Conservation (phyloP, 257 asterid species). For the Gardenia jasminoides region DNA sequence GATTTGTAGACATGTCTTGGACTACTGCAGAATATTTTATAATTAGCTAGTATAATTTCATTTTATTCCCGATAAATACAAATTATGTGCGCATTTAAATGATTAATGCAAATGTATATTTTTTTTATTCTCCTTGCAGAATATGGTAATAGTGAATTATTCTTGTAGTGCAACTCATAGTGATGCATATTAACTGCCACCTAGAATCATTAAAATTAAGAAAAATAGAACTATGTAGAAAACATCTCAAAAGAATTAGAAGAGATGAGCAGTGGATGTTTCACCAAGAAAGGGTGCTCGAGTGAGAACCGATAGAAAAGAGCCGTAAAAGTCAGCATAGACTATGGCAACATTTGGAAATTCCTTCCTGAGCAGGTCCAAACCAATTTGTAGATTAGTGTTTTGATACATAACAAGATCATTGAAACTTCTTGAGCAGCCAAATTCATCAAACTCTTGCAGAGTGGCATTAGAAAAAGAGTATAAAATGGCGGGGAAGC, state of each 20-base stretch:
- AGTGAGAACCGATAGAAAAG: slow-evolving; percentile 7
- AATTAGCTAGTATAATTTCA: too few relatives aligned
- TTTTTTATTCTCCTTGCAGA: too few relatives aligned
- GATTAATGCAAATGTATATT: too few relatives aligned
- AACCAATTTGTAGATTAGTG: not conserved
- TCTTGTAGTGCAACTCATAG: too few relatives aligned
- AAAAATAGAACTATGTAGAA: too few relatives aligned
- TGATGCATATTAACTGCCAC: too few relatives aligned
- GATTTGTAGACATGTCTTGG: too few relatives aligned
- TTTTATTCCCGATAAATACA: too few relatives aligned
- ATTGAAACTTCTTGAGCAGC: slow-evolving; percentile 22
- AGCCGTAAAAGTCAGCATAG: slow-evolving; percentile 17
- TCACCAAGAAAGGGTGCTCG: not conserved
- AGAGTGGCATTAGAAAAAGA: not conserved
- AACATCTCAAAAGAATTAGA: not conserved
- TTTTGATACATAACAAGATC: slow-evolving; percentile 2
- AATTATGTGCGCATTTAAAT: too few relatives aligned
- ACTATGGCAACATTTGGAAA: slow-evolving; percentile 14
- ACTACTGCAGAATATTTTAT: too few relatives aligned
- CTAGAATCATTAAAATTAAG: too few relatives aligned
- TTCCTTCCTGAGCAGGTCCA: slow-evolving; percentile 4
- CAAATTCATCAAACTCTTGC: slow-evolving; percentile 5
- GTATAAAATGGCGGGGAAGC: not conserved
- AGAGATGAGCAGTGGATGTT: not conserved
- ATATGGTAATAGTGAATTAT: too few relatives aligned